Percentiles rank a stretch among this genome's conserved stretches.
Evolutionary conservation across 768 basidiomycete genomes (phyloP).

Genomic region (Pleurotus djamor): DNA sequence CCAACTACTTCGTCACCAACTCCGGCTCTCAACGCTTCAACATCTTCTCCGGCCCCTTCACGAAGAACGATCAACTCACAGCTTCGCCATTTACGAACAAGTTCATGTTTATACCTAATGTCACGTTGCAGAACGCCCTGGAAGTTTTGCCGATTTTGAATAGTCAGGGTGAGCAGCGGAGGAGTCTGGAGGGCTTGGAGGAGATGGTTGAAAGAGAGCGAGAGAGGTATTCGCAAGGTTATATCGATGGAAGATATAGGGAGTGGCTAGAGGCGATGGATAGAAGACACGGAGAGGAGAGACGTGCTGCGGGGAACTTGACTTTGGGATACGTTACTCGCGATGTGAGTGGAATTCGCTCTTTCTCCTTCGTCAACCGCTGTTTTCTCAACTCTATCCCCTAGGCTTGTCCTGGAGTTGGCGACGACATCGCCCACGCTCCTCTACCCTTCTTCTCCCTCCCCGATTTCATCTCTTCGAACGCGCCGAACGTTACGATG

Average conservation of each 20-base stretch:
- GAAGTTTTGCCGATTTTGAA: constrained; percentile 56
- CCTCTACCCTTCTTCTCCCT: constrained; percentile 53
- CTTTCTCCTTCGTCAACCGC: neutral
- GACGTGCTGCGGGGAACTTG: constrained; percentile 42
- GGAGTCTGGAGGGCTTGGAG: constrained; percentile 21
- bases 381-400: neutral
- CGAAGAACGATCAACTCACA: constrained; percentile 79
- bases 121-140: constrained; percentile 48
- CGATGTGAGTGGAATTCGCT: constrained; percentile 43
- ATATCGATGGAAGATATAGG: constrained; percentile 48
- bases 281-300: constrained; percentile 29
- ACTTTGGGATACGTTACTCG: constrained; percentile 76
- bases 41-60: constrained; percentile 68
- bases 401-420: constrained; percentile 68
- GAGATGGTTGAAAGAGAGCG: constrained; percentile 30
- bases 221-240: constrained; percentile 43
- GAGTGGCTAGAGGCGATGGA: constrained; percentile 63
- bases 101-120: constrained; percentile 59
- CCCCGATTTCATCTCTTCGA: constrained; percentile 60
- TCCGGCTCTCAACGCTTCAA: constrained; percentile 67
- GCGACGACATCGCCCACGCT: constrained; percentile 69
- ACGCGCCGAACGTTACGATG: constrained; percentile 45
- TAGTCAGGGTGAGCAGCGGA: constrained; percentile 31
- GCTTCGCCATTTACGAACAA: constrained; percentile 66
- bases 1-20: constrained; percentile 65